phyloP scores from a whole-genome alignment of 345 rosid genomes.

The Hevea brasiliensis region DNA sequence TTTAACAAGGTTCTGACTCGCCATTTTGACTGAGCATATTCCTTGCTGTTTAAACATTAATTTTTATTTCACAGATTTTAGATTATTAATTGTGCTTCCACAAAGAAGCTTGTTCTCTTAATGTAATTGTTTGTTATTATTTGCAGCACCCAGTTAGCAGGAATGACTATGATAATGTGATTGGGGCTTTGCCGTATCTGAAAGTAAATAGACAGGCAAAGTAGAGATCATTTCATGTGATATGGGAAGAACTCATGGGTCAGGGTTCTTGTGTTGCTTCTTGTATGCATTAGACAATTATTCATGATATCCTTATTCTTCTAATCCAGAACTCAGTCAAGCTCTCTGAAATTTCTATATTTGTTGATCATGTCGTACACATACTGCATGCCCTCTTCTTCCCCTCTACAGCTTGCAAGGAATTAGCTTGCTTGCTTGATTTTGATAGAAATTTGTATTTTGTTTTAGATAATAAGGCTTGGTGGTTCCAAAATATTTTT shows the following conservation, averaged over 20 bases:
- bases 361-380: not conserved
- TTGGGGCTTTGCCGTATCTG: constrained; percentile 78
- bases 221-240: constrained; percentile 29
- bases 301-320: not conserved
- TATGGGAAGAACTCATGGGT: constrained; percentile 9
- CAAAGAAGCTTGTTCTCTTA: not conserved
- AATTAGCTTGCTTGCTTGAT: too few relatives aligned
- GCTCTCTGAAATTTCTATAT: not conserved
- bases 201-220: constrained; percentile 79
- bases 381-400: not conserved
- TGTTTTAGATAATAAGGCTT: too few relatives aligned
- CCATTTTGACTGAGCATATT: not conserved
- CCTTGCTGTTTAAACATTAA: not conserved
- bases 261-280: not conserved
- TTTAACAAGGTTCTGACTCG: not conserved
- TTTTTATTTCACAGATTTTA: not conserved
- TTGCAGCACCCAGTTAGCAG: constrained; percentile 59
- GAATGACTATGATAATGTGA: constrained; percentile 91
- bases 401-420: not conserved
- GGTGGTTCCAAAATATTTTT: too few relatives aligned
- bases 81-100: not conserved
- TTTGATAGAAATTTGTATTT: too few relatives aligned
- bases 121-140: not conserved
- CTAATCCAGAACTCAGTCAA: not conserved
- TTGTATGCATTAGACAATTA: not conserved